Conservation (phyloP, 495 filamentous ascomycete genomes). For the Cercophora sp. region DNA sequence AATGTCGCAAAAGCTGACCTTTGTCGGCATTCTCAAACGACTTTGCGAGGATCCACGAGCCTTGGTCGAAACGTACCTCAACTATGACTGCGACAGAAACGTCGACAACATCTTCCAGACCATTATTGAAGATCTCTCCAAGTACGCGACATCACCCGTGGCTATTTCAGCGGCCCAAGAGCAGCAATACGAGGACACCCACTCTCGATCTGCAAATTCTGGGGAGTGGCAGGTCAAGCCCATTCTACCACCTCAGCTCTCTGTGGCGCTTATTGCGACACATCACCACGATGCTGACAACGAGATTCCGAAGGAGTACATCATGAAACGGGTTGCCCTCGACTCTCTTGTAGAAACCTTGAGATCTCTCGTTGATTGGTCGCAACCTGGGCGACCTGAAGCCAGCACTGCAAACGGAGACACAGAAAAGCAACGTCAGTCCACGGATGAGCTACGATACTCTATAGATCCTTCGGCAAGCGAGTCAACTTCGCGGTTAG, state of each 20-base stretch:
- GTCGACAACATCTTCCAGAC: constrained; percentile 97
- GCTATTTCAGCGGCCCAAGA: constrained; percentile 71
- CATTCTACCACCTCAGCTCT: constrained; percentile 80
- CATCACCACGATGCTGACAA: constrained; percentile 57
- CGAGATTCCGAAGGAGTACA: constrained; percentile 77
- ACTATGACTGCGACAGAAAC: constrained; percentile 94
- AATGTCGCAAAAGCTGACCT: constrained; percentile 83
- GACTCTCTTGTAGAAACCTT: constrained; percentile 85
- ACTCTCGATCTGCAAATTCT: constrained; percentile 52
- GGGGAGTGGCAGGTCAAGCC: constrained; percentile 79
- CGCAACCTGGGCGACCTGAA: constrained; percentile 68
- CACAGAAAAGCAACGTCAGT: constrained; percentile 56
- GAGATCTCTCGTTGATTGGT: constrained; percentile 90
- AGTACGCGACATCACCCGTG: constrained; percentile 71
- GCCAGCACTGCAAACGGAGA: constrained; percentile 45
- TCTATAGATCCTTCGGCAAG: constrained; percentile 66
- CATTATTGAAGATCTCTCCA: constrained; percentile 87
- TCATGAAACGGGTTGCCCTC: constrained; percentile 80
- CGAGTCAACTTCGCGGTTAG: constrained; percentile 48
- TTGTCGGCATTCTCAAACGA: constrained; percentile 79
- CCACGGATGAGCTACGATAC: constrained; percentile 72
- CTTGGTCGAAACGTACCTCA: constrained; percentile 93
- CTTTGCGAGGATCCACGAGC: constrained; percentile 81
- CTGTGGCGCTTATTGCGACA: constrained; percentile 65
- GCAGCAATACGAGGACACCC: constrained; percentile 76